Evolutionary conservation across 2,329 filamentous ascomycete genomes (phyloP).

Genomic region (Paecilomyces sp.): DNA sequence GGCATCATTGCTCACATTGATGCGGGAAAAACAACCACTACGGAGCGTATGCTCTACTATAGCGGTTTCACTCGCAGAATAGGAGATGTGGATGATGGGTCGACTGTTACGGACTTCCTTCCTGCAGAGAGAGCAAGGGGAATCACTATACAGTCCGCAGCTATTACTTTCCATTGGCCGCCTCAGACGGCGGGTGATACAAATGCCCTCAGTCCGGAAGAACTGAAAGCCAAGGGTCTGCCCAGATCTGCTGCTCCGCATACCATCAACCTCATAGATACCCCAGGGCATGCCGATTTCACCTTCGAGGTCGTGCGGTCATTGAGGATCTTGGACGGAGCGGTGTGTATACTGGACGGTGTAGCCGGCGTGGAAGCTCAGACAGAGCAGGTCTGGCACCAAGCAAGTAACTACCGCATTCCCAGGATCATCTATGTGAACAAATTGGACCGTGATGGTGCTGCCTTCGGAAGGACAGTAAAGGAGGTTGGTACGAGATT

Average conservation of each 20-base stretch:
- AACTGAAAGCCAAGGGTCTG: conserved; percentile 27
- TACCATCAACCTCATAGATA: conserved; percentile 88
- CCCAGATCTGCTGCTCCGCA: conserved; percentile 51
- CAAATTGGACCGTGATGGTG: conserved; percentile 77
- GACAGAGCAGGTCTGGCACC: conserved; percentile 92
- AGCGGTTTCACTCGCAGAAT: conserved; percentile 82
- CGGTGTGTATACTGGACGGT: conserved; percentile 86
- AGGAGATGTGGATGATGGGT: conserved; percentile 93
- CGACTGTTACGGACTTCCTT: conserved; percentile 94
- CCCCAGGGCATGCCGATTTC: conserved; percentile 94
- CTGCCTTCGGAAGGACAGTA: conserved; percentile 75
- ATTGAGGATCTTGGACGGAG: conserved; percentile 77
- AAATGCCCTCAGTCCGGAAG: conserved; percentile 10
- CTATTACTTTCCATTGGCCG: conserved; percentile 93
- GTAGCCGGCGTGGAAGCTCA: conserved; percentile 94
- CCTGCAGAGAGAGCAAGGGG: conserved; percentile 85
- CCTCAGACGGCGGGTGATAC: conserved; percentile 30
- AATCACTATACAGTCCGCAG: conserved; percentile 96
- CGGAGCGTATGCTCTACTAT: conserved; percentile 97
- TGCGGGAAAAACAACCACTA: conserved; percentile 97
- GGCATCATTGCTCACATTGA: conserved; percentile 98
- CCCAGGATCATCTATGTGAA: conserved; percentile 78
- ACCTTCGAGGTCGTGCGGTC: conserved; percentile 94
- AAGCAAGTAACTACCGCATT: conserved; percentile 78
- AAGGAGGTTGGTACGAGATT: conserved; percentile 76